Base-by-base conservation (phyloP, 371 early-diverging fungal genomes). In the Rhizopus delemar region DNA sequence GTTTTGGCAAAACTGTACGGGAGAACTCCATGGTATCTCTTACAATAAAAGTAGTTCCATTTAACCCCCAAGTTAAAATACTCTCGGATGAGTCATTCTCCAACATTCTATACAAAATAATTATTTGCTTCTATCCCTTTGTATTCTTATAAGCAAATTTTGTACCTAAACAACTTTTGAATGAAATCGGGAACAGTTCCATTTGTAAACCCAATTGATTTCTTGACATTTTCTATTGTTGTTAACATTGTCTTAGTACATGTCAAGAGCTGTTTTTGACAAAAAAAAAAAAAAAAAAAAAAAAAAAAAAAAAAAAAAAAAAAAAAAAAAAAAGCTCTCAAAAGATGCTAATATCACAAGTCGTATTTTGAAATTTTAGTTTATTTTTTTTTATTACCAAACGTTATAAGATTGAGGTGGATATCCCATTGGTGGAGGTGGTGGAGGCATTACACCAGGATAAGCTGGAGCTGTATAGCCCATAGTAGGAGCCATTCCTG, bases 1-100 rank as follows among this genome's bases (percentile, higher is more conserved):
- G 90, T 32, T 81, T 81, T 13, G 93, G 92, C 8, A 97, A 72
- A 52, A 95, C 85, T 11, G 71, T 68, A 59, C 83, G 85, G 22
- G 84, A 80, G 63, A 93, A 93, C 52, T 82, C 86, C 50, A 81
- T 85, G 34, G 88, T 87, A 60, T 94, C 87, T 59, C 84, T 83
- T 56, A 95, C 93, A 31, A 94, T 75, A 75, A 97, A 96, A 2
- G 90, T 86, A 1, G 80, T 86, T 22, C 96, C 96, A 49, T 80
- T 81, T 3, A 66, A 67, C 16, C 84, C 78, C 98, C 98, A 97
- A 13, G 85, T 81, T 28, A 83, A 82, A 22, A 84, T 75, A 11
- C 80, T 69, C 46, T 78, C 73, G 31, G 86, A 86, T 9, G 84
- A 71, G 22, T 85, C 72, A 62, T 92, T 91, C 54, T 83, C 82